Conservation (phyloP, 805 yeast species). For the Candida koratica region DNA sequence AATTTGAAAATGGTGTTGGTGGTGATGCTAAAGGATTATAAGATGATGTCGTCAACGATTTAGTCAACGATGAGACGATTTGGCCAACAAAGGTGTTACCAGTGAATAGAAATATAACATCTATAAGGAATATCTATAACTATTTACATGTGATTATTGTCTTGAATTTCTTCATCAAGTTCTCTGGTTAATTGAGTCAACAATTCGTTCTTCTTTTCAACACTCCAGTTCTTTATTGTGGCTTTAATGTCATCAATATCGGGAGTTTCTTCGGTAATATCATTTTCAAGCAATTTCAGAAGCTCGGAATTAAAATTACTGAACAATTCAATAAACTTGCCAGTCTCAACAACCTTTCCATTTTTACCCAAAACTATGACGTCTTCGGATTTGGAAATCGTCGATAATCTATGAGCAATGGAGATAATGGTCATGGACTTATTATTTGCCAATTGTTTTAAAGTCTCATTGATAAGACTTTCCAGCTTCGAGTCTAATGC, state of each 20-base stretch:
- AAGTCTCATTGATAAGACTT: conserved; percentile 40
- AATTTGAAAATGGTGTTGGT: conserved; percentile 65
- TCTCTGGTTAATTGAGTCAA: conserved; percentile 29
- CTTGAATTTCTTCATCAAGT: conserved; percentile 2
- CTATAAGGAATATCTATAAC: too few relatives aligned
- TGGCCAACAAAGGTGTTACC: too few relatives aligned
- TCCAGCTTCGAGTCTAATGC: conserved; percentile 56
- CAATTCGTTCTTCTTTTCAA: conserved; percentile 32
- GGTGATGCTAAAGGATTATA: conserved; percentile 38
- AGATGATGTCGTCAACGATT: too few relatives aligned
- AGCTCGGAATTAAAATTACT: conserved; percentile 40
- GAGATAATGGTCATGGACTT: conserved; percentile 43
- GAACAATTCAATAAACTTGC: conserved; percentile 38
- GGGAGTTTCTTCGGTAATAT: conserved; percentile 9
- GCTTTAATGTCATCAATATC: conserved; percentile 13
- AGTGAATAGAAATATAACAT: too few relatives aligned
- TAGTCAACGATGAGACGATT: too few relatives aligned
- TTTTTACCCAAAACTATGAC: conserved; percentile 41
- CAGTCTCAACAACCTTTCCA: conserved; percentile 40
- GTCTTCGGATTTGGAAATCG: conserved; percentile 43
- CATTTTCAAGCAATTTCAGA: conserved; percentile 35
- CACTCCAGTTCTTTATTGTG: conserved; percentile 8
- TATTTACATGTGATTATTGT: too few relatives aligned
- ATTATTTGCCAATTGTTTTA: conserved; percentile 32
- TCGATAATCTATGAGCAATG: conserved; percentile 43